These are phyloP conservation scores for Parastagonospora avenae DNA, from an alignment of 2,329 filamentous ascomycete species.

Conservation along the genomic window DNA sequence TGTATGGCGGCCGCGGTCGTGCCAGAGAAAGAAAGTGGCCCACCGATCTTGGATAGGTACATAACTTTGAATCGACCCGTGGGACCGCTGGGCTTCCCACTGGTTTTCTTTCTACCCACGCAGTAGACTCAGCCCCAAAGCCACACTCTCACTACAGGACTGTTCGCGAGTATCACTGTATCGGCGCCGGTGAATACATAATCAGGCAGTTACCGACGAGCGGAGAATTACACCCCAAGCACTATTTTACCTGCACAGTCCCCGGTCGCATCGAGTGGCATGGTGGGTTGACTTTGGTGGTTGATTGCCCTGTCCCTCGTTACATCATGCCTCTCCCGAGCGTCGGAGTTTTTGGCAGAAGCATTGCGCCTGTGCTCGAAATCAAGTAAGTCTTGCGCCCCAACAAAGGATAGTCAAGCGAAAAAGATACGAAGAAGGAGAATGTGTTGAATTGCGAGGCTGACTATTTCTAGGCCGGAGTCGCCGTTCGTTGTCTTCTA, in stretches of 20 bases:
- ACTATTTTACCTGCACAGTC: background rate
- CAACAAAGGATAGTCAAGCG: background rate
- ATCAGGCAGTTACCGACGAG: background rate
- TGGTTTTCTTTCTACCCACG: background rate
- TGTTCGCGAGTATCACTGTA: too few species aligned
- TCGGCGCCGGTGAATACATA: background rate
- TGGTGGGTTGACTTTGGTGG: constrained; percentile 10
- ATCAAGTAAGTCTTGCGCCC: constrained; percentile 46
- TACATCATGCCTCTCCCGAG: constrained; percentile 42
- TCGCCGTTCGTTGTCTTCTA: constrained; percentile 57
- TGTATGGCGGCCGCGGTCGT: background rate
- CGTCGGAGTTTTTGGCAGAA: constrained; percentile 43
- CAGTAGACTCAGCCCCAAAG: background rate
- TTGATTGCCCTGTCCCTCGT: constrained; percentile 18
- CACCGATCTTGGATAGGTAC: background rate
- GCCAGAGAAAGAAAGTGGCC: background rate
- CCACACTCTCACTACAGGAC: too few species aligned
- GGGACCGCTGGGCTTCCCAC: background rate
- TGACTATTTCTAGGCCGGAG: constrained; percentile 44
- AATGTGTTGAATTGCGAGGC: background rate
- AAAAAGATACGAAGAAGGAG: background rate
- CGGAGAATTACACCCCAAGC: background rate
- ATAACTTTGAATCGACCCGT: background rate
- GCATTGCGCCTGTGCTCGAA: constrained; percentile 45
- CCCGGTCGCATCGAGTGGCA: background rate